Conservation (phyloP, 2,329 filamentous ascomycete genomes). For the Helotiales sp. region DNA sequence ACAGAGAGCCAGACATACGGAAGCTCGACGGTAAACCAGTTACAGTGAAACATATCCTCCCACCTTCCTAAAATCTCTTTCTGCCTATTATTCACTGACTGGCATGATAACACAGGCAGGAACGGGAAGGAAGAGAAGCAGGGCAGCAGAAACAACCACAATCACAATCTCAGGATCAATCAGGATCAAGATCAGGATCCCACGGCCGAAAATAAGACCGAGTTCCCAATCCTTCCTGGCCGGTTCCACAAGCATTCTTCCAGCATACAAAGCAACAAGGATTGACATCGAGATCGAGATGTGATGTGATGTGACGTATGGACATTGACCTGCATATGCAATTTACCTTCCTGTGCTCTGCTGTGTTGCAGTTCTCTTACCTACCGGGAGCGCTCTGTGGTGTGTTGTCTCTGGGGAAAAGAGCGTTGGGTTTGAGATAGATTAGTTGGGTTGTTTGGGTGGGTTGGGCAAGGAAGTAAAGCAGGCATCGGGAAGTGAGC, state of each 20-base stretch:
- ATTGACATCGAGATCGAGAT: neutral
- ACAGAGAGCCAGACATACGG: neutral
- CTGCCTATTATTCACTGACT: neutral
- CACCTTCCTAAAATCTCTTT: neutral
- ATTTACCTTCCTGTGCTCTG: neutral
- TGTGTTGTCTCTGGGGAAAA: neutral
- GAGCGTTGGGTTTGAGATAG: neutral
- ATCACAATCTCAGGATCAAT: neutral
- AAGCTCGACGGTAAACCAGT: neutral
- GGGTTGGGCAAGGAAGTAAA: too few relatives aligned
- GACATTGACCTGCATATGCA: neutral
- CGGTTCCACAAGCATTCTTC: neutral
- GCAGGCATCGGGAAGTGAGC: conserved; percentile 3
- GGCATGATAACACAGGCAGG: neutral
- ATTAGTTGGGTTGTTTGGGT: neutral
- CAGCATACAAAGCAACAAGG: neutral
- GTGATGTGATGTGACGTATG: conserved; percentile 1
- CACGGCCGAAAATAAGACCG: neutral
- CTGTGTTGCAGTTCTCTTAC: neutral
- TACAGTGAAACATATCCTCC: neutral
- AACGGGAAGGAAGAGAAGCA: neutral
- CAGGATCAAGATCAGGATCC: neutral
- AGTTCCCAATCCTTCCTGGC: neutral
- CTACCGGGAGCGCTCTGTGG: neutral
- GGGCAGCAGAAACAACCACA: neutral